A percentile compares a stretch with the other conserved stretches of the same genome.
Evolutionary conservation across 768 basidiomycete genomes (phyloP).

Genomic region (Calocybe indica): DNA sequence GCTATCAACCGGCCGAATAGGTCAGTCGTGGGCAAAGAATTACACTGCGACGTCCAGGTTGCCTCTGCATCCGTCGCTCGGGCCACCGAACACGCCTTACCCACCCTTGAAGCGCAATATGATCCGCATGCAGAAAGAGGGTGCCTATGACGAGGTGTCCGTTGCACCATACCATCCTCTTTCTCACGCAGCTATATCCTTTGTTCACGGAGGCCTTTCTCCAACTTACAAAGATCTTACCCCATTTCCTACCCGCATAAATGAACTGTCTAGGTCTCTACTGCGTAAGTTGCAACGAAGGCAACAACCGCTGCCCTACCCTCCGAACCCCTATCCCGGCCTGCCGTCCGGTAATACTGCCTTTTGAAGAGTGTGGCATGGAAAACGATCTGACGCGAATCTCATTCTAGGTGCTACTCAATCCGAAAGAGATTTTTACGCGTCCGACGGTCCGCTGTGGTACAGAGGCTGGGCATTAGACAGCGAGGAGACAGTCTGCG

Average conservation of each 20-base stretch:
- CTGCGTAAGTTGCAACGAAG: conserved; percentile 38
- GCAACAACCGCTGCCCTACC: not conserved
- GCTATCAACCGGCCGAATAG: conserved; percentile 72
- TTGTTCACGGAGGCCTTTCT: conserved; percentile 89
- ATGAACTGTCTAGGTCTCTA: conserved; percentile 64
- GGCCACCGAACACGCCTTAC: conserved; percentile 62
- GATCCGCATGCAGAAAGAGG: too few species aligned
- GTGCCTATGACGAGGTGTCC: conserved; percentile 14
- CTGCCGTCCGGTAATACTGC: not conserved
- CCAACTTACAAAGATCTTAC: conserved; percentile 67
- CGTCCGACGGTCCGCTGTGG: not conserved
- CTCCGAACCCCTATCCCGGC: not conserved
- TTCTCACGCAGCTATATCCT: conserved; percentile 79
- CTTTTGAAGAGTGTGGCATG: not conserved
- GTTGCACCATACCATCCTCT: conserved; percentile 34
- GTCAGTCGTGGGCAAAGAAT: conserved; percentile 78
- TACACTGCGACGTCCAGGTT: conserved; percentile 79
- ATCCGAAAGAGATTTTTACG: not conserved
- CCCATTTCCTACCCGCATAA: conserved; percentile 84
- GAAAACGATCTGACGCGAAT: not conserved
- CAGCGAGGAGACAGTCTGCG: not conserved
- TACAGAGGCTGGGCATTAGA: not conserved
- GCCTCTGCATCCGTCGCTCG: conserved; percentile 68
- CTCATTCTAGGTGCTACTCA: not conserved
- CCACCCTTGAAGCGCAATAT: conserved; percentile 23